Evolutionary conservation across 352 stramenopile genomes (phyloP).

Genomic region (Globisporangium mamillatum): DNA sequence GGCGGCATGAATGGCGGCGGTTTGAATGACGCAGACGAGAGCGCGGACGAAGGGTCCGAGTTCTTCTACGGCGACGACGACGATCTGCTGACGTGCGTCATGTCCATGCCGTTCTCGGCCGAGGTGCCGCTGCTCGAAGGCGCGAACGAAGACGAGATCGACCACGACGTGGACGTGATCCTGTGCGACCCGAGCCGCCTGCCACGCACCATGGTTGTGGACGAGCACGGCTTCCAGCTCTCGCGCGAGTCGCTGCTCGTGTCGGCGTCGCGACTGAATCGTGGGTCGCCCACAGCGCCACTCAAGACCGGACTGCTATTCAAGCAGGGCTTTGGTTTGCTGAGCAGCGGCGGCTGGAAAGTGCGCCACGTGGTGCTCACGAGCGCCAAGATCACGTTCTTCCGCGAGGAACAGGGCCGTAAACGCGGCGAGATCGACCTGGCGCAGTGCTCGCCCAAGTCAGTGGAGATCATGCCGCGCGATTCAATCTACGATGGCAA

Average conservation of each 20-base stretch:
- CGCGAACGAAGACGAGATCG: constrained; percentile 36
- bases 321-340: constrained; percentile 65
- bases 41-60: constrained; percentile 15
- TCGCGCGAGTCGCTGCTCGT: constrained; percentile 52
- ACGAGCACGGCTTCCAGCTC: constrained; percentile 62
- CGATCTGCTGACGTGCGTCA: constrained; percentile 19
- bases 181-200: constrained; percentile 52
- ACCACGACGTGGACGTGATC: constrained; percentile 64
- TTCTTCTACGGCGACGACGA: constrained; percentile 19
- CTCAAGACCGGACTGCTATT: constrained; percentile 76
- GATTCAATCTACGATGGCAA: constrained; percentile 78
- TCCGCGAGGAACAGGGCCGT: constrained; percentile 61
- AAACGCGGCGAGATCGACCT: constrained; percentile 75
- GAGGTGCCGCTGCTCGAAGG: constrained; percentile 46
- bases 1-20: neutral
- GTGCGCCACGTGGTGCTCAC: constrained; percentile 72
- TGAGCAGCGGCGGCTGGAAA: constrained; percentile 66
- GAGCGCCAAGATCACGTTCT: constrained; percentile 67
- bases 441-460: constrained; percentile 54
- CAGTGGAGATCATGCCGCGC: constrained; percentile 79
- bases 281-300: constrained; percentile 22
- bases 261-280: constrained; percentile 35
- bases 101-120: constrained; percentile 37
- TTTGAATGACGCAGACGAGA: neutral
- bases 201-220: constrained; percentile 59